Evolutionary conservation across 2,329 filamentous ascomycete genomes (phyloP), one percentile per base, ranked within the genome.

Genomic region (Seiridium cupressi): DNA sequence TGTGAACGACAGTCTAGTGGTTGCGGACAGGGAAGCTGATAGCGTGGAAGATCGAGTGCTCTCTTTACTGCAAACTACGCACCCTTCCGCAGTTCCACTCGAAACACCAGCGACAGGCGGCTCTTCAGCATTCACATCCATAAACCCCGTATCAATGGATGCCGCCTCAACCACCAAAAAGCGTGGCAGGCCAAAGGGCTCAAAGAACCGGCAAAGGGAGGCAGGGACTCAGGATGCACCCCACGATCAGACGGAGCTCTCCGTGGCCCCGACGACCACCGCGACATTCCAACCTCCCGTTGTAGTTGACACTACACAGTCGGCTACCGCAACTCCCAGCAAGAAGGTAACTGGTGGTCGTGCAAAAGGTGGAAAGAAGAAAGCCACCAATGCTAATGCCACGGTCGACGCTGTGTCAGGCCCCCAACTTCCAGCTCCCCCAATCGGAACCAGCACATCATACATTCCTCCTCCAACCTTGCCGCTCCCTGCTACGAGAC

Each of bases 141-240:
- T 73, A 38, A 72, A 72, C 42, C 64, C 70, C 38, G 63, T 59
- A 1, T 18, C 53, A 18, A 67, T 64, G 26, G 64, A 60, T 7
- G 60, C 73, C 40, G 64, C 61, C 11, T 69, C 69, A 3, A 69
- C 63, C 47, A 62, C 67, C 1, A 80, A 75, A 66, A 78, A 74
- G 54, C 73, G 78, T 59, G 79, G 82, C 5, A 75, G 82, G 38
- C 82, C 82, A 0, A 83, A 83, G 61, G 82, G 82, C 0, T 84
- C 81, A 1, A 82, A 79, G 61, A 84, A 83, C 61, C 75, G 79
- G 3, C 74, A 77, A 3, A 81, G 77, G 61, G 73, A 76, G 35
- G 18, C 61, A 60, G 64, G 53, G 56, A 58, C 65, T 38, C 69
- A 72, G 60, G 71, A 70, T 65, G 61, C 62, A 49, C 54, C 66